Evolutionary conservation across 805 yeast genomes (phyloP).

Genomic region (Teunomyces funiuensis): DNA sequence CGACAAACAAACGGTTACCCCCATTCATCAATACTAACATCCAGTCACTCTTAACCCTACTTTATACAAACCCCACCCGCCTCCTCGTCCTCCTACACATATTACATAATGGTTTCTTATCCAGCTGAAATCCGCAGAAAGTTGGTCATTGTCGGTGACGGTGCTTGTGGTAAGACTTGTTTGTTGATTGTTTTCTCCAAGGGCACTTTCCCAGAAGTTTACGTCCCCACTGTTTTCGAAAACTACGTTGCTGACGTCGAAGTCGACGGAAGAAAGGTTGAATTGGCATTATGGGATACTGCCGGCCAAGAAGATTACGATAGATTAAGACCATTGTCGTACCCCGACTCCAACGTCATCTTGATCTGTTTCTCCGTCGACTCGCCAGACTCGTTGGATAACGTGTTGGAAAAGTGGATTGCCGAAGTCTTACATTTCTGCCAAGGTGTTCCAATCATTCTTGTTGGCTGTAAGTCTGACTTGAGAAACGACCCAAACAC

Average conservation of each 20-base stretch:
- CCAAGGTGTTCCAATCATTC: conserved; percentile 32
- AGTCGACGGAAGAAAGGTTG: conserved; percentile 60
- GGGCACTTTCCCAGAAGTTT: conserved; percentile 32
- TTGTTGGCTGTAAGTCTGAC: conserved; percentile 41
- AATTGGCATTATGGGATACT: conserved; percentile 43
- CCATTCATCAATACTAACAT: no score
- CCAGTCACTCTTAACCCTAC: neutral
- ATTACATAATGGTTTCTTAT: conserved; percentile 40
- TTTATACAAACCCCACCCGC: neutral
- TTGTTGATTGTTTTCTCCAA: conserved; percentile 32
- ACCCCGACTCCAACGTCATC: conserved; percentile 38
- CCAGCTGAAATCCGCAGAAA: conserved; percentile 42
- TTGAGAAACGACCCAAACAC: conserved; percentile 28
- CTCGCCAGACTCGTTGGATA: conserved; percentile 31
- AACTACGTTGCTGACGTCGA: conserved; percentile 94
- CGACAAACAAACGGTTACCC: no score
- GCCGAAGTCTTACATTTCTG: conserved; percentile 42
- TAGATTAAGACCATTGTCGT: conserved; percentile 42
- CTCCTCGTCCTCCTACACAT: neutral
- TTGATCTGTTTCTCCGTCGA: conserved; percentile 39
- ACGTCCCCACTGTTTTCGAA: conserved; percentile 67
- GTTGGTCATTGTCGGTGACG: conserved; percentile 32
- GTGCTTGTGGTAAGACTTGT: conserved; percentile 34
- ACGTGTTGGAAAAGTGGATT: conserved; percentile 41
- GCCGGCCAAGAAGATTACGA: conserved; percentile 94